A percentile compares a stretch with the other conserved stretches of the same genome.
Conservation (phyloP, 78 protist genomes). For the Dictyostelium capitatum region DNA sequence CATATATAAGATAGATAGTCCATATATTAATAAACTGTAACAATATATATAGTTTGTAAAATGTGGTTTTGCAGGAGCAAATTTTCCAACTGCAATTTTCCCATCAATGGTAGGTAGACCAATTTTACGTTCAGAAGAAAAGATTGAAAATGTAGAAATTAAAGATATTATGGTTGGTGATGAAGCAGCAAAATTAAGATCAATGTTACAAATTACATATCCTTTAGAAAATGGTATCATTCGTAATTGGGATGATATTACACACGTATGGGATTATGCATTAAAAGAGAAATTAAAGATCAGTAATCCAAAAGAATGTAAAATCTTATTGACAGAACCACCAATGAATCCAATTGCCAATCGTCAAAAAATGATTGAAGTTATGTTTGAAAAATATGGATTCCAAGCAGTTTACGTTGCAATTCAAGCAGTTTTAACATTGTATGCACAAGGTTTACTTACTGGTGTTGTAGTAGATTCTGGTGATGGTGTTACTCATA, state of each 20-base stretch:
- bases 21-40: background rate
- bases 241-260: constrained; percentile 94
- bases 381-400: constrained; percentile 98
- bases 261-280: constrained; percentile 96
- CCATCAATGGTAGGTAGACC: constrained; percentile 99
- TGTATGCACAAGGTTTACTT: constrained; percentile 97
- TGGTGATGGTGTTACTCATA: constrained; percentile 99
- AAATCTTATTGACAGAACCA: constrained; percentile 98
- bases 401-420: constrained; percentile 92
- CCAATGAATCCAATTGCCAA: constrained; percentile 96
- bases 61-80: constrained; percentile 98
- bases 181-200: constrained; percentile 91
- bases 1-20: background rate
- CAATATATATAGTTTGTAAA: constrained; percentile 93
- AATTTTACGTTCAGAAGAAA: constrained; percentile 94
- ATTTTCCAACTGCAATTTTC: constrained; percentile 98
- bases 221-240: constrained; percentile 98
- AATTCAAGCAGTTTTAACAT: constrained; percentile 98
- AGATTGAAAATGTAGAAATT: constrained; percentile 85
- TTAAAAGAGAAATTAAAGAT: constrained; percentile 93
- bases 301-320: constrained; percentile 89
- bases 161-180: constrained; percentile 99
- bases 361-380: constrained; percentile 88
- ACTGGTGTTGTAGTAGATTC: constrained; percentile 99
- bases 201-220: constrained; percentile 93